Evolutionary conservation across 2,329 filamentous ascomycete species (phyloP).

Genomic region (Colletotrichum higginsianum): DNA sequence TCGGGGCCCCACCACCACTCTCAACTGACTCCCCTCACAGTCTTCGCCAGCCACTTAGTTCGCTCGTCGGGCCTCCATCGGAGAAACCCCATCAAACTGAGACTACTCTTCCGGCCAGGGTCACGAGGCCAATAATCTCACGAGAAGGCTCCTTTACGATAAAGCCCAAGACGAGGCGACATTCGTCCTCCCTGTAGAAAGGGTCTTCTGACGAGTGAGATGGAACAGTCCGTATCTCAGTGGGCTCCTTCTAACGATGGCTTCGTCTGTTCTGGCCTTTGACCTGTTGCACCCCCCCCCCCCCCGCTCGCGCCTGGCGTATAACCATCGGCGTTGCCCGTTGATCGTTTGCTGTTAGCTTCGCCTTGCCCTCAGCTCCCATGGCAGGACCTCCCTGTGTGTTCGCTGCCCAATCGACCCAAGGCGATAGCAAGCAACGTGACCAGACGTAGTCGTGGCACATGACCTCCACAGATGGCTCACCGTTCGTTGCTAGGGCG

Average conservation of each 20-base stretch:
- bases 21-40: slow-evolving; percentile 43
- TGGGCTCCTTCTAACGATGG: slow-evolving; percentile 17
- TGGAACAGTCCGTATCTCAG: slow-evolving; percentile 36
- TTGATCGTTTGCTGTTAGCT: slow-evolving; percentile 26
- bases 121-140: slow-evolving; percentile 31
- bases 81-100: slow-evolving; percentile 40
- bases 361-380: slow-evolving; percentile 43
- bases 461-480: slow-evolving; percentile 39
- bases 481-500: slow-evolving; percentile 20
- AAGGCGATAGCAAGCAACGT: slow-evolving; percentile 30
- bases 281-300: slow-evolving; percentile 7
- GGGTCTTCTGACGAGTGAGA: slow-evolving; percentile 6
- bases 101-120: slow-evolving; percentile 32
- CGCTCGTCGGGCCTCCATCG: slow-evolving; percentile 37
- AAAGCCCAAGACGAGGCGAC: slow-evolving; percentile 18
- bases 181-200: not conserved
- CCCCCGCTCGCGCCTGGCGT: slow-evolving; percentile 4
- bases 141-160: slow-evolving; percentile 8
- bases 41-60: slow-evolving; percentile 39
- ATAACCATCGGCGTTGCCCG: slow-evolving; percentile 28
- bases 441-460: slow-evolving; percentile 30
- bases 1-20: slow-evolving; percentile 32
- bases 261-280: slow-evolving; percentile 13
- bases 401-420: slow-evolving; percentile 39
- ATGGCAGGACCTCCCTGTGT: slow-evolving; percentile 29